These are phyloP conservation scores for Myochromella boudieri DNA, from an alignment of 768 basidiomycete genomes.

Conservation along the genomic window DNA sequence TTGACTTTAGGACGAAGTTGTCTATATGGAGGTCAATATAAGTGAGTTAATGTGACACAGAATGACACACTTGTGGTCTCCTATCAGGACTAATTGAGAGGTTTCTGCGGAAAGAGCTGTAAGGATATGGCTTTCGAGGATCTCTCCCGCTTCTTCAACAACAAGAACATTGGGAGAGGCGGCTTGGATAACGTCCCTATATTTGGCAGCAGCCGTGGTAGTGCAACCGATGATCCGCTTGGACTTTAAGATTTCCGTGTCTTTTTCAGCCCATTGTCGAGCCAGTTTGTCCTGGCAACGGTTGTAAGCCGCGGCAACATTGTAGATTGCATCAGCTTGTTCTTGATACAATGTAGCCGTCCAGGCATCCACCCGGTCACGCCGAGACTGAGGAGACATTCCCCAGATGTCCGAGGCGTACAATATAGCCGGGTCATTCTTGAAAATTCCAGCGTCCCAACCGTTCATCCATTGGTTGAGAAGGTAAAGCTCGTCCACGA, in stretches of 20 bases:
- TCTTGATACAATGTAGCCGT: constrained; percentile 1
- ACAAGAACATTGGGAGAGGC: constrained; percentile 52
- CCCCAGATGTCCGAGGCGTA: constrained; percentile 6
- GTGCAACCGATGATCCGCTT: constrained; percentile 68
- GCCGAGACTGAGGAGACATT: constrained; percentile 4
- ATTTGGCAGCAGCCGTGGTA: constrained; percentile 70
- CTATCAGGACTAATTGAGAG: constrained; percentile 62
- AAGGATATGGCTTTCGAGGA: constrained; percentile 65
- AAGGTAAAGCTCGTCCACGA: constrained; percentile 3
- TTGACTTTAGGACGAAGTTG: constrained; percentile 76
- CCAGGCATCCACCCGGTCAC: constrained; percentile 1
- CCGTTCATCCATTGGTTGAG: constrained; percentile 5
- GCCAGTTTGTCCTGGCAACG: constrained; percentile 31
- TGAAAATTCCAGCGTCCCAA: constrained; percentile 3
- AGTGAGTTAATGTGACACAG: background rate
- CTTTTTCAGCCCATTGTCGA: constrained; percentile 34
- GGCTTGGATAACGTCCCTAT: constrained; percentile 42
- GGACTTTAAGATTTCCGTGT: constrained; percentile 30
- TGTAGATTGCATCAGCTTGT: background rate
- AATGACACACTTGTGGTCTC: constrained; percentile 65
- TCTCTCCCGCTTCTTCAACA: constrained; percentile 76
- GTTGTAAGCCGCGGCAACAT: constrained; percentile 33
- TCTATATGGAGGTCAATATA: constrained; percentile 28
- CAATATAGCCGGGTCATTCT: background rate
- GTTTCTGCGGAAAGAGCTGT: constrained; percentile 50